Percentiles rank a stretch among this genome's conserved stretches.
Evolutionary conservation across 2,329 filamentous ascomycete genomes (phyloP).

Genomic region (Apiospora sp.): DNA sequence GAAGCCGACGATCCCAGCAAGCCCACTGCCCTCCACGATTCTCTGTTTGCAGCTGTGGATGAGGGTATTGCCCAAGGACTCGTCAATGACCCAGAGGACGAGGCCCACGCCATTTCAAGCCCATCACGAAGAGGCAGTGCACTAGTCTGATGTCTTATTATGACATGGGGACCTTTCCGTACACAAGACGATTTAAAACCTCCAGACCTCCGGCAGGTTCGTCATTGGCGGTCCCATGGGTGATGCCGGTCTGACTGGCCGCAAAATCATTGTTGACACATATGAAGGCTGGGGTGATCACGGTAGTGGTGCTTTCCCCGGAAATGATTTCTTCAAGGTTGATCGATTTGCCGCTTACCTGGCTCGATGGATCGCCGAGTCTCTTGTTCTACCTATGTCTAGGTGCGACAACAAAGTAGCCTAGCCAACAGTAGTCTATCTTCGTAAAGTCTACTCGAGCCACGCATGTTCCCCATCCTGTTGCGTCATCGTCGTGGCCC

Average conservation of each 20-base stretch:
- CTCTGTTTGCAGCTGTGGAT: too few species aligned
- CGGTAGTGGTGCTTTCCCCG: constrained; percentile 99
- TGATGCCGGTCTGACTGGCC: constrained; percentile 97
- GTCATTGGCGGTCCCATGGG: constrained; percentile 99
- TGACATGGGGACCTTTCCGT: too few species aligned
- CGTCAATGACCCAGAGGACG: too few species aligned
- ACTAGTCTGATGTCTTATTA: too few species aligned
- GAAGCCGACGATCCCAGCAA: too few species aligned
- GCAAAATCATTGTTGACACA: constrained; percentile 99
- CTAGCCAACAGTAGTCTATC: background rate
- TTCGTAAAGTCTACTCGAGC: background rate
- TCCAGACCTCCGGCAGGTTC: constrained; percentile 98
- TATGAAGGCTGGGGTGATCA: constrained; percentile 99
- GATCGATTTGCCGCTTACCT: constrained; percentile 98
- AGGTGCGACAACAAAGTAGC: background rate
- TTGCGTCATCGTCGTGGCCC: constrained; percentile 53
- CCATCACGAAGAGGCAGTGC: too few species aligned
- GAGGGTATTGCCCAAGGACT: too few species aligned
- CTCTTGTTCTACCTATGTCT: constrained; percentile 69
- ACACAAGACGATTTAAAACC: constrained; percentile 96
- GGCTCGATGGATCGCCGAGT: constrained; percentile 99
- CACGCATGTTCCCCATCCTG: constrained; percentile 49
- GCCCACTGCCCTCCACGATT: too few species aligned
- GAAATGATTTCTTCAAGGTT: constrained; percentile 99
- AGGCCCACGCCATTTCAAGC: too few species aligned